These are phyloP conservation scores for Casuarina glauca DNA, from an alignment of 306 rosid species.

Conservation along the genomic window DNA sequence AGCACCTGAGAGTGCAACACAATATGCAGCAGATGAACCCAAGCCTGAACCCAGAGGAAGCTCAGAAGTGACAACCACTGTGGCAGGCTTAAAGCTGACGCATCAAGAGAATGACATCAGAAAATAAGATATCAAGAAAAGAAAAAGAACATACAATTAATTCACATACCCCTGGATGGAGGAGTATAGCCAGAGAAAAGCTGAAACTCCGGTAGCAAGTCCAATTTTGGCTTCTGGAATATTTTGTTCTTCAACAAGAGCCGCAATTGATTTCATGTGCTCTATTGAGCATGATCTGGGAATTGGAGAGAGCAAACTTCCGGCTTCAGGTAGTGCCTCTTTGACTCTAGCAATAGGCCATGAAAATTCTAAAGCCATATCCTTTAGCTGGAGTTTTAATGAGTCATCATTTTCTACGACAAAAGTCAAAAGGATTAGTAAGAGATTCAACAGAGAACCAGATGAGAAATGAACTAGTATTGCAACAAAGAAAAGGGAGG, in stretches of 20 bases:
- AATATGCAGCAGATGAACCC: constrained; percentile 88
- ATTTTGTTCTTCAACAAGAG: constrained; percentile 60
- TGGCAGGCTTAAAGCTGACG: constrained; percentile 84
- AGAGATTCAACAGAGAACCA: constrained; percentile 9
- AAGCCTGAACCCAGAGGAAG: constrained; percentile 92
- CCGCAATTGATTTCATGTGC: constrained; percentile 50
- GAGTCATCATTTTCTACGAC: constrained; percentile 53
- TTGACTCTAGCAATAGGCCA: constrained; percentile 69
- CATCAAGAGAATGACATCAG: constrained; percentile 8
- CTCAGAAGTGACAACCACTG: constrained; percentile 69
- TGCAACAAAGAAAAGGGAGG: constrained; percentile 4
- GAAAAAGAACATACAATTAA: neutral
- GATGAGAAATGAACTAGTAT: neutral
- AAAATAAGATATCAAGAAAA: constrained; percentile 1
- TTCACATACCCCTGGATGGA: constrained; percentile 68
- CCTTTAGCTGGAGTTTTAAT: constrained; percentile 69
- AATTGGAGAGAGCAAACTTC: constrained; percentile 32
- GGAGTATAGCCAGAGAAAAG: constrained; percentile 85
- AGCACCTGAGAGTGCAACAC: constrained; percentile 79
- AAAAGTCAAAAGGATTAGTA: constrained; percentile 11
- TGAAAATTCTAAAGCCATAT: constrained; percentile 65
- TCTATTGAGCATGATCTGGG: constrained; percentile 71
- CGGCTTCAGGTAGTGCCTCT: constrained; percentile 49
- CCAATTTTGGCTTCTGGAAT: constrained; percentile 68
- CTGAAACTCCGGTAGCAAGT: constrained; percentile 75